phyloP scores from a whole-genome alignment of 1,284 basidiomycete genomes.

The Anthracocystis walkeri region DNA sequence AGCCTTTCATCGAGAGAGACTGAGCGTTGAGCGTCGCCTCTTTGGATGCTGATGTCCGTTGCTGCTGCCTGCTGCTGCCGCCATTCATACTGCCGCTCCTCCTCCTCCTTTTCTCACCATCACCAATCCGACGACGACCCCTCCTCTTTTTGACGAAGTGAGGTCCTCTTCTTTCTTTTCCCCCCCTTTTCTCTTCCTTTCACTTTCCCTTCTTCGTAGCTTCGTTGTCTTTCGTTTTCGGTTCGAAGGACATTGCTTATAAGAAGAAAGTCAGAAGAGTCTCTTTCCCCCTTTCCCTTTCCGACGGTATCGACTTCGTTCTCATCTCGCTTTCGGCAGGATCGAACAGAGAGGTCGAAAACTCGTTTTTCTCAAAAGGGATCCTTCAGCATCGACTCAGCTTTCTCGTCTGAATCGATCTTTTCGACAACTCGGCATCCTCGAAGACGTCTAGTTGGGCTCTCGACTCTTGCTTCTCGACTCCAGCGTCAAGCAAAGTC shows the following conservation, averaged over 20 bases:
- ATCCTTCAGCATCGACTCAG: constrained; percentile 19
- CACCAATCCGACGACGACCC: constrained; percentile 35
- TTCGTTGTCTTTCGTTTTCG: constrained; percentile 24
- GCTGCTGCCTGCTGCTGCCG: constrained; percentile 4
- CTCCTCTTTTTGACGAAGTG: constrained; percentile 32
- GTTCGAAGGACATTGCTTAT: constrained; percentile 23
- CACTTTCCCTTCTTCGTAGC: constrained; percentile 12
- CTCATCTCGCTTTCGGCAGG: constrained; percentile 16
- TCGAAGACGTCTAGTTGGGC: constrained; percentile 15
- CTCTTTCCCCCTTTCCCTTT: constrained; percentile 10
- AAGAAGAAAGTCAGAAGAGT: constrained; percentile 30
- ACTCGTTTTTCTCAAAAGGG: constrained; percentile 10
- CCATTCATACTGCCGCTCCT: neutral
- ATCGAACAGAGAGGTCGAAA: constrained; percentile 16
- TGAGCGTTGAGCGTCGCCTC: constrained; percentile 2
- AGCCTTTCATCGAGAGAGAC: neutral
- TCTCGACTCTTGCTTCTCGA: constrained; percentile 2
- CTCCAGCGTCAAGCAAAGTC: constrained; percentile 6
- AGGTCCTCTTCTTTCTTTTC: constrained; percentile 29
- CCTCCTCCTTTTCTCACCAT: constrained; percentile 1
- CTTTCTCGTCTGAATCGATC: constrained; percentile 25
- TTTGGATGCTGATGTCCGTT: constrained; percentile 6
- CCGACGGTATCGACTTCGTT: constrained; percentile 23
- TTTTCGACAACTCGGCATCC: constrained; percentile 9
- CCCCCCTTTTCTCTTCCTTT: constrained; percentile 22